Evolutionary conservation across 2,329 filamentous ascomycete genomes (phyloP).

Genomic region (Ophiosphaerella herpotricha): DNA sequence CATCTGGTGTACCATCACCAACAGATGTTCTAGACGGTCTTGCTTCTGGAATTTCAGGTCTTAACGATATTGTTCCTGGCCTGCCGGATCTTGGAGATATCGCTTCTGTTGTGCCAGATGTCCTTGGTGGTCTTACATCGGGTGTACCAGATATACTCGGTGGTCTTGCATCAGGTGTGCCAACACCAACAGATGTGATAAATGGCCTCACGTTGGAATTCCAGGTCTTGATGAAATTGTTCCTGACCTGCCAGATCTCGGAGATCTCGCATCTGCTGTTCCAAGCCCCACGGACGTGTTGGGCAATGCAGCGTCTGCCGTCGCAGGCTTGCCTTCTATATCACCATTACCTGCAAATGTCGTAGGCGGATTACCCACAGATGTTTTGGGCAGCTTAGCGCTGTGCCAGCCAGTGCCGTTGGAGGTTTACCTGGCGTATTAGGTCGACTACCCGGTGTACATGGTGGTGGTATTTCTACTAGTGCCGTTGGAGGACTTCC

Average conservation of each 20-base stretch:
- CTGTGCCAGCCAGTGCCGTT: too few species aligned
- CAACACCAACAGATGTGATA: not conserved
- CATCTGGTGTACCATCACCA: not conserved
- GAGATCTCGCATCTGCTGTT: too few species aligned
- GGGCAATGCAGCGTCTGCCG: too few species aligned
- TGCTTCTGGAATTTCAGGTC: too few species aligned
- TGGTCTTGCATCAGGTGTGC: not conserved
- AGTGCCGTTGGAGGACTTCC: not conserved
- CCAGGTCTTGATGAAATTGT: not conserved
- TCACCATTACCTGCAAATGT: not conserved
- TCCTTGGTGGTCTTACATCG: not conserved
- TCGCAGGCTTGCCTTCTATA: not conserved
- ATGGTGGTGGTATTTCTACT: not conserved
- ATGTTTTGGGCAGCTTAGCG: not conserved
- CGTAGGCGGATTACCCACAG: not conserved
- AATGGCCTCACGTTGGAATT: not conserved
- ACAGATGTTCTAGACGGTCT: too few species aligned
- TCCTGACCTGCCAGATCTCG: too few species aligned
- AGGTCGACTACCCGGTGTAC: too few species aligned
- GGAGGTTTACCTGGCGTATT: too few species aligned
- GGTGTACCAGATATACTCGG: not conserved
- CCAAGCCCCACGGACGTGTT: too few species aligned
- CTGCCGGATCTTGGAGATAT: too few species aligned
- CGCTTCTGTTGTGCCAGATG: too few species aligned
- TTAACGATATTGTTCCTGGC: too few species aligned